These are phyloP conservation scores for Penicillium sp. DNA, from an alignment of 2,329 filamentous ascomycete species.

Conservation along the genomic window DNA sequence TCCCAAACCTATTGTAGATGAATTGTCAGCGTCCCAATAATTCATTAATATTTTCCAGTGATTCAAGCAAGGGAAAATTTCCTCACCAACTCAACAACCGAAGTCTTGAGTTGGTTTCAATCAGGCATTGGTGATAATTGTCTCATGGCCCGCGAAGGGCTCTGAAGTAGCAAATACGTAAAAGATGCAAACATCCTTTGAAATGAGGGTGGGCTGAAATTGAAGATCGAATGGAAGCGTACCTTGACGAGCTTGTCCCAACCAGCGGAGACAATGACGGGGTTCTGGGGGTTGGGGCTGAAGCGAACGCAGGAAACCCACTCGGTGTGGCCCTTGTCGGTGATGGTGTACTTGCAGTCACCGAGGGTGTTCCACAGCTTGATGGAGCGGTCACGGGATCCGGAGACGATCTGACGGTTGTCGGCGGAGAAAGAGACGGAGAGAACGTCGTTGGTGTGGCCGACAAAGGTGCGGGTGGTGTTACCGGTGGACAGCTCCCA, in stretches of 20 bases:
- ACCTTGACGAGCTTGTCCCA: slow-evolving; percentile 99
- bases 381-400: slow-evolving; percentile 96
- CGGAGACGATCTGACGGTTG: slow-evolving; percentile 99
- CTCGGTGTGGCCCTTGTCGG: slow-evolving; percentile 99
- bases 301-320: slow-evolving; percentile 99
- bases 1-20: slow-evolving; percentile 79
- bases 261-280: slow-evolving; percentile 95
- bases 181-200: slow-evolving; percentile 86
- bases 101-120: slow-evolving; percentile 29
- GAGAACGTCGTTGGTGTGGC: slow-evolving; percentile 99
- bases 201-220: slow-evolving; percentile 26
- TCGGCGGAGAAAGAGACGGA: slow-evolving; percentile 99
- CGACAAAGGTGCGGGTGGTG: slow-evolving; percentile 97
- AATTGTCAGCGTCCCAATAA: slow-evolving; percentile 22
- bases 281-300: slow-evolving; percentile 99
- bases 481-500: slow-evolving; percentile 98
- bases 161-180: slow-evolving; percentile 99
- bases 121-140: slow-evolving; percentile 75
- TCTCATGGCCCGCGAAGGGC: slow-evolving; percentile 89
- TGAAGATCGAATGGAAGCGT: slow-evolving; percentile 46
- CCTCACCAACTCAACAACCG: slow-evolving; percentile 17
- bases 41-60: slow-evolving; percentile 2
- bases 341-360: slow-evolving; percentile 99
- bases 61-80: slow-evolving; percentile 1
- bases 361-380: slow-evolving; percentile 99